A percentile compares a stretch with the other conserved stretches of the same genome.
Conservation (phyloP, 306 rosid species). For the Citrullus amarus region DNA sequence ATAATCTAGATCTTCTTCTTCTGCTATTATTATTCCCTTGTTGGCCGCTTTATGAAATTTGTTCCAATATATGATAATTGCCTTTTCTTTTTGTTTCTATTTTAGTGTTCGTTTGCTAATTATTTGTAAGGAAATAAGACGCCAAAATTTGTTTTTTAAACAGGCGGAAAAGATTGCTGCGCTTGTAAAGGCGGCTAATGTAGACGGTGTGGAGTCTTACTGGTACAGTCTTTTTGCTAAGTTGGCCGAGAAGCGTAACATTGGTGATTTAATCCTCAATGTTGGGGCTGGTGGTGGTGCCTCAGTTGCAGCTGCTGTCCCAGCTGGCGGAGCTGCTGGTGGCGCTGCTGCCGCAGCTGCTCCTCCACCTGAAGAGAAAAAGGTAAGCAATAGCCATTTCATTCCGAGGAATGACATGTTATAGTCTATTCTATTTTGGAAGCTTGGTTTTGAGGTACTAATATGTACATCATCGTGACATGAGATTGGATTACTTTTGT, state of each 20-base stretch:
- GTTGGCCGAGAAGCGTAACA: conserved; percentile 53
- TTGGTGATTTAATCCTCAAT: conserved; percentile 51
- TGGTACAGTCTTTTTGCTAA: conserved; percentile 70
- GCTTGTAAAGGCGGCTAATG: conserved; percentile 46
- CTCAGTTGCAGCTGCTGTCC: conserved; percentile 43
- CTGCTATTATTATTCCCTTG: neutral
- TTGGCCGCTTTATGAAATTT: neutral
- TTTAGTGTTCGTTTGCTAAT: neutral
- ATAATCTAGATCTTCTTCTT: neutral
- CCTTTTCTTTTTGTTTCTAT: neutral
- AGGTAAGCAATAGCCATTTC: conserved; percentile 26
- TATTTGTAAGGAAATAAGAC: neutral
- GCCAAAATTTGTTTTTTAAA: neutral
- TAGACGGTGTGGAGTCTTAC: conserved; percentile 34
- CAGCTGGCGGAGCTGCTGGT: conserved; percentile 23
- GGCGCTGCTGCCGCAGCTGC: conserved; percentile 38
- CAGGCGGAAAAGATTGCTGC: conserved; percentile 63
- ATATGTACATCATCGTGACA: neutral
- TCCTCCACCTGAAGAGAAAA: conserved; percentile 58
- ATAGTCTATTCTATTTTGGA: no score
- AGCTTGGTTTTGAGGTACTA: neutral
- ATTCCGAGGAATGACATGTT: neutral
- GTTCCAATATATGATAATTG: neutral
- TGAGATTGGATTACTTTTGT: neutral
- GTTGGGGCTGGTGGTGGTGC: conserved; percentile 56